Evolutionary conservation across 441 rosid genomes (phyloP), one percentile per base, ranked within the genome.

Genomic region (Populus trichocarpa): DNA sequence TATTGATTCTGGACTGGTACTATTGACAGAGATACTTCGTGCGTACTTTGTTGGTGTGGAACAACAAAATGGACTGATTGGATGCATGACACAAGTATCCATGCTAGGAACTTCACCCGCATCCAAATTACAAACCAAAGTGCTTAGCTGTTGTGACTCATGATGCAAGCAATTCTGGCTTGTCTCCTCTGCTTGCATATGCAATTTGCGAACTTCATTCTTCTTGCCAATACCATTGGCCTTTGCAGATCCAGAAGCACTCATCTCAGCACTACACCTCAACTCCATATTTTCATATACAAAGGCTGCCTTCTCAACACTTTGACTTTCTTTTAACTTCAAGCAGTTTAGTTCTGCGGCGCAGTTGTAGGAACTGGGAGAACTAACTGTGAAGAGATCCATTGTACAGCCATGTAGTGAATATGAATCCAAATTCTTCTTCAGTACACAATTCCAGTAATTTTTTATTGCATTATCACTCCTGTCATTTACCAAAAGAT

Each of bases 391-490:
- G 26, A 25, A 35, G n/a, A 9, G 59, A 74, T 70, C 80, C 78
- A 72, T 59, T 16, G 67, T 67, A 25, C 38, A 46, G 12, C 46
- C 75, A 20, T 46, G 66, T 18, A 85, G 82, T 73, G 83, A 80
- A 85, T 87, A 86, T 72, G 85, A 83, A 72, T 88, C 91, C 65
- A 89, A 75, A 71, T 93, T 93, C 85, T 88, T 93, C 91, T 89
- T 96, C 90, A 92, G 50, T 72, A 96, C 87, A 77, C 99, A 90
- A 83, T 93, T 97, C 99, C 99, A 97, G 79, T 91, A 99, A 80
- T 97, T 95, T 85, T 97, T 97, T 79, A 97, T 88, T 68, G 99
- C 83, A 81, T 97, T 93, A 74, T 92, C 97, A 63, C 94, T 92
- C 88, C 99, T 97, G 91, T 77, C 83, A 75, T 68, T 81, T 36